These are phyloP conservation scores for Nicotiana obtusifolia DNA, from an alignment of 257 asterid species.

Conservation along the genomic window DNA sequence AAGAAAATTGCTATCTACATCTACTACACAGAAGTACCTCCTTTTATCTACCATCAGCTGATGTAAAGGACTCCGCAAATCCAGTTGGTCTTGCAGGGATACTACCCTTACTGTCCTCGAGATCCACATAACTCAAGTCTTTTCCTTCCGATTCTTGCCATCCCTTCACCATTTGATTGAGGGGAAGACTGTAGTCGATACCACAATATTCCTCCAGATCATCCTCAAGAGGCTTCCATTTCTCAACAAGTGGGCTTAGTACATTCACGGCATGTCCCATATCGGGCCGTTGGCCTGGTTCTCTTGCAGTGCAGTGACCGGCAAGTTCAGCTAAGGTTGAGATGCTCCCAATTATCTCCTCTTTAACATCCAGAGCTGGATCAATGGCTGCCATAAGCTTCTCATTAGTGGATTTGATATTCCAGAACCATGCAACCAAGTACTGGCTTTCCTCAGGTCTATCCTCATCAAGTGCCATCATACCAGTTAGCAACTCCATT, in stretches of 20 bases:
- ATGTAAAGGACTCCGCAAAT: conserved; percentile 85
- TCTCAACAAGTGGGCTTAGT: conserved; percentile 66
- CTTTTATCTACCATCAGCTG: conserved; percentile 66
- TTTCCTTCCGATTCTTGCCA: conserved; percentile 86
- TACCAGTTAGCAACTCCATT: conserved; percentile 86
- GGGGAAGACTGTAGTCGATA: conserved; percentile 85
- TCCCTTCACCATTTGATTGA: conserved; percentile 86
- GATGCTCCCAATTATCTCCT: conserved; percentile 51
- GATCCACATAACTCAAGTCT: conserved; percentile 50
- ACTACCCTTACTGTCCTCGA: conserved; percentile 83
- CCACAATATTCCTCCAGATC: conserved; percentile 76
- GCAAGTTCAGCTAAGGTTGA: conserved; percentile 73
- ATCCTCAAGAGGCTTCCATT: conserved; percentile 67
- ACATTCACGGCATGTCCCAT: conserved; percentile 84
- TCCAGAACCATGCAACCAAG: conserved; percentile 84
- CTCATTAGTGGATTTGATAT: conserved; percentile 50
- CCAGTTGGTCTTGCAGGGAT: conserved; percentile 84
- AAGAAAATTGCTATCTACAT: conserved; percentile 11
- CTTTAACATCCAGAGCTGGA: conserved; percentile 41
- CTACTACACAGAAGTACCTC: background rate
- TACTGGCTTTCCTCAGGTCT: conserved; percentile 88
- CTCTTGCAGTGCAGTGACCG: conserved; percentile 87
- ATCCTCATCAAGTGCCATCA: conserved; percentile 67
- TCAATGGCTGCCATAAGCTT: conserved; percentile 62
- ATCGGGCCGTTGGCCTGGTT: conserved; percentile 80